Evolutionary conservation across 352 stramenopile genomes (phyloP).

Genomic region (Pythium angustatum): DNA sequence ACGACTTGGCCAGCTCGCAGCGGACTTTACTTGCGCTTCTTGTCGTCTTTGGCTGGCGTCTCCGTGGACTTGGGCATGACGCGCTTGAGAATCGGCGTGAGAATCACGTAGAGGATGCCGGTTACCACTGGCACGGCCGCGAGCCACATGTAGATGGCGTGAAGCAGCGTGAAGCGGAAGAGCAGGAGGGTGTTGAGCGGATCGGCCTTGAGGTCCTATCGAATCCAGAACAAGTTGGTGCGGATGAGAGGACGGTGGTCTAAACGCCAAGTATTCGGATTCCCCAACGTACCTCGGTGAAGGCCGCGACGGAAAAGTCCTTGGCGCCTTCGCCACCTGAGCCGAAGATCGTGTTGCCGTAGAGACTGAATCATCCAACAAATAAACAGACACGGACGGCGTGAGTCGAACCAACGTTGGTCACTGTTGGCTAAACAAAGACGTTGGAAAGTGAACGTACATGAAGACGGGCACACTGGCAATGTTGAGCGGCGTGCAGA

Average conservation of each 20-base stretch:
- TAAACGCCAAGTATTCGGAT: neutral
- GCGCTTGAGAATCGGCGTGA: slow-evolving; percentile 62
- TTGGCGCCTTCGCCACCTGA: slow-evolving; percentile 40
- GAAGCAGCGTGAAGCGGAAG: slow-evolving; percentile 79
- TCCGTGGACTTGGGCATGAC: slow-evolving; percentile 62
- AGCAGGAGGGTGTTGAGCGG: slow-evolving; percentile 69
- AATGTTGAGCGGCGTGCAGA: slow-evolving; percentile 79
- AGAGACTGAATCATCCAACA: slow-evolving; percentile 40
- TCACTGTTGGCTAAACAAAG: neutral
- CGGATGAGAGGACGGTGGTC: neutral
- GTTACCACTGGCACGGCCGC: slow-evolving; percentile 65
- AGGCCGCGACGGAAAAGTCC: slow-evolving; percentile 68
- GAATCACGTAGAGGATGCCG: slow-evolving; percentile 57
- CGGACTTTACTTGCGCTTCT: slow-evolving; percentile 36
- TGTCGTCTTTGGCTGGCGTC: neutral
- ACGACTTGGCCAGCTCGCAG: neutral
- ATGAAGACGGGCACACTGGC: slow-evolving; percentile 77
- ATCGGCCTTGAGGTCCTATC: slow-evolving; percentile 67
- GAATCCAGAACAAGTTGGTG: too few relatives aligned
- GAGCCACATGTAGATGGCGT: slow-evolving; percentile 83
- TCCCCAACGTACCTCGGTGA: slow-evolving; percentile 45
- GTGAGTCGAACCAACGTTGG: neutral
- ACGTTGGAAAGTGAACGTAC: too few relatives aligned
- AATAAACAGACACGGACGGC: neutral
- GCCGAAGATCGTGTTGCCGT: slow-evolving; percentile 53